Base-by-base conservation (phyloP, 1,139 yeast species). In the Pichia terricola region DNA sequence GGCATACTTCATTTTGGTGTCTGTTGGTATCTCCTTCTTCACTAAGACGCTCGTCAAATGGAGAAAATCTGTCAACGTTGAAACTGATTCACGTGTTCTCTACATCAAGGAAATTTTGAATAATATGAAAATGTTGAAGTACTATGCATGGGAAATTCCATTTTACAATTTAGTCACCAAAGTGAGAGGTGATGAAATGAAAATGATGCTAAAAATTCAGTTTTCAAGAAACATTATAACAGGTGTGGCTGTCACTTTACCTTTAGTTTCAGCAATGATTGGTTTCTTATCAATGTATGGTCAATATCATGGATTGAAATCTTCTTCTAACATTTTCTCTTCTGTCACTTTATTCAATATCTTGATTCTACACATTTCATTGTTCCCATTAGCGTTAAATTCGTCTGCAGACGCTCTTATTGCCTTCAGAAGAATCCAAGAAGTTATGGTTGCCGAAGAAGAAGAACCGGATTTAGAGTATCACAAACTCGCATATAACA, bases 61-160 rank as follows among this genome's bases (percentile, higher is more conserved):
- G 49, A 63, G 79, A 51, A 57, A 51, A 31, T 53, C 52, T n/a
- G 70, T 70, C 5, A 69, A 66, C 48, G 53, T 54, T 28, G 64
- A 57, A 46, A 73, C 77, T n/a, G 79, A 73, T 54, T 48, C 58
- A 27, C 61, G 79, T 49, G 71, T 73, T 26, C 62, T 62, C 40
- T 61, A 60, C 49, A 65, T 72, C 45, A 71, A 70, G 46, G 79
- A 73, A 53, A 65, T 72, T 11, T 58, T 73, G 44, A 65, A 63
- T 46, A 70, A 72, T 54, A 65, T 73, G 54, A 72, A 70, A 47
- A 64, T 72, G 56, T 70, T 73, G 55, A 73, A 73, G 54, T 72
- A 60, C 51, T 73, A 73, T 53, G 67, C 73, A n/a, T 73, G 81
- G 81, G 81, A 75, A 57, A 59, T 60, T 2, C 73, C 79, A 4